Base-by-base conservation (phyloP, 2,329 filamentous ascomycete species). In the Ophioceras dolichostomum region DNA sequence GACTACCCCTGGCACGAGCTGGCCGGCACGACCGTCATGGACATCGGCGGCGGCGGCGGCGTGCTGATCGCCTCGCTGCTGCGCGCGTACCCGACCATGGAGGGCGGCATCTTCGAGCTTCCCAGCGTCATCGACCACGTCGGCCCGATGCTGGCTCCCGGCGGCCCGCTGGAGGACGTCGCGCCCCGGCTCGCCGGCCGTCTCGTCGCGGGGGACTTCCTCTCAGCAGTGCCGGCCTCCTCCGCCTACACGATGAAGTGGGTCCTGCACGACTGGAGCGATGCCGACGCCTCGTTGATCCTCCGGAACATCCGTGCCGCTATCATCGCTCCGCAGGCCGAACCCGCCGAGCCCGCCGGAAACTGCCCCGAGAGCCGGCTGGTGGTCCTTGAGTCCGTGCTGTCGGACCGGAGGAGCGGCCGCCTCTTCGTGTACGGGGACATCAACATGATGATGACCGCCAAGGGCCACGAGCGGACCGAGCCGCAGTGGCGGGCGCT, bases 1-100 rank as follows among this genome's bases (percentile, higher is more conserved):
- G 61, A 61, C 40, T 64, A 65, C 40, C 54, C 57, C 2, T 65
- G 61, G 63, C 33, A 52, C 4, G 57, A 64, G 37, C 21, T 66
- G 1, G 52, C 38, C 1, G 47, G 49, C 22, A 42, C 28, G 6
- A 48, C 45, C 0, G 43, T 65, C 3, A 37, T 64, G 1, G 61
- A 65, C 34, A 43, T 65, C 20, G 62, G 61, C 1, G 61, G 59
- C 0, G 61, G 62, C 0, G 53, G 51, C 3, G 62, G 62, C 2
- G 58, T 40, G 5, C 43, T 65, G 5, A 47, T 65, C 14, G 50
- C 54, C 1, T 31, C 45, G 4, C 40, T 64, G 1, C 49, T 65
- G 6, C 49, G 59, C 0, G 39, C 38, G 5, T 39, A 53, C 40
- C 30, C 35, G 3, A 46, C 32, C 8, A 50, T 65, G 47, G 43